Percentiles rank a stretch among this genome's conserved stretches.
Evolutionary conservation across 176 grass and related monocot genomes (phyloP).

Genomic region (Lolium perenne): DNA sequence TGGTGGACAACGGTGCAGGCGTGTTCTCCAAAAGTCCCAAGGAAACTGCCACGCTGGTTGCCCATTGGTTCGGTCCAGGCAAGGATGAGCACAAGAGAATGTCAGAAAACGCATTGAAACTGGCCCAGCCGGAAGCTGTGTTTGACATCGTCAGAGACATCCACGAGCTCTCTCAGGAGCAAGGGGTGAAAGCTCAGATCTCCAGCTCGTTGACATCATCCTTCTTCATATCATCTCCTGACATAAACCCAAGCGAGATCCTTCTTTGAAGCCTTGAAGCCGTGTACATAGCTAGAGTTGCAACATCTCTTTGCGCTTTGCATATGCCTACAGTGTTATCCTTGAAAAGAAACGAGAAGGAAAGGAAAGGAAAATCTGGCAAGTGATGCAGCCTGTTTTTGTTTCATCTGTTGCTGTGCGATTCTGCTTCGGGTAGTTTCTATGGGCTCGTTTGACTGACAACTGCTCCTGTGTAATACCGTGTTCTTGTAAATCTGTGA

Average conservation of each 20-base stretch:
- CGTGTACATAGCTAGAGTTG: constrained; percentile 42
- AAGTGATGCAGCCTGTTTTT: neutral
- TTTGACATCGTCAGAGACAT: constrained; percentile 96
- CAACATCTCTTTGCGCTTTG: constrained; percentile 26
- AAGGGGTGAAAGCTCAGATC: constrained; percentile 77
- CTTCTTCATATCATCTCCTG: constrained; percentile 54
- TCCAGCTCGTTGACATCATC: constrained; percentile 79
- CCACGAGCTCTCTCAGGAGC: constrained; percentile 68
- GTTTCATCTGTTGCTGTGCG: neutral
- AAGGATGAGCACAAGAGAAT: constrained; percentile 79
- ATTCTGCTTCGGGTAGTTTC: neutral
- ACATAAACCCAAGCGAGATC: constrained; percentile 34
- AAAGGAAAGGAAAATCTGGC: constrained; percentile 15
- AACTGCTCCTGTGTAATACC: constrained; percentile 27
- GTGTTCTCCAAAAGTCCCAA: constrained; percentile 96
- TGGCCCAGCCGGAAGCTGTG: constrained; percentile 90
- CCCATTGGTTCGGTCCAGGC: constrained; percentile 75
- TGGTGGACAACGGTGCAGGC: constrained; percentile 93
- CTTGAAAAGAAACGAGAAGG: neutral
- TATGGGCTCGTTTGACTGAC: constrained; percentile 32
- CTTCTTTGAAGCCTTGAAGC: constrained; percentile 41
- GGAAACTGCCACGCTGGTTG: constrained; percentile 80
- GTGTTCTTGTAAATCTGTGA: constrained; percentile 32
- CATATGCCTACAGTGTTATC: constrained; percentile 14
- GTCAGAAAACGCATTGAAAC: constrained; percentile 89